Evolutionary conservation across 176 grass and related monocot genomes (phyloP).

Genomic region (Puya raimondii): DNA sequence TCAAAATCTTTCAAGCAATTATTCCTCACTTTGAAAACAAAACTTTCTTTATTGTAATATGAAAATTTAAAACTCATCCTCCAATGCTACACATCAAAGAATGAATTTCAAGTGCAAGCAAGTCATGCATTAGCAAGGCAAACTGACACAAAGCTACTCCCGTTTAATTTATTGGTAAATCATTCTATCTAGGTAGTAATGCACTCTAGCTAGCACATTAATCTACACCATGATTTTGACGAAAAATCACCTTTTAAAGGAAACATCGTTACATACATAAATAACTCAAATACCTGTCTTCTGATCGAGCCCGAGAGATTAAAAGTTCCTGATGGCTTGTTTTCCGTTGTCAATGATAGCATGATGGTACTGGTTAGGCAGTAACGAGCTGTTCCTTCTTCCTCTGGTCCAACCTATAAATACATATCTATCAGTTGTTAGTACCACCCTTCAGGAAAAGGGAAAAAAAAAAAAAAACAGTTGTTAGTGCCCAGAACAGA

Average conservation of each 20-base stretch:
- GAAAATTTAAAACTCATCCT: no score
- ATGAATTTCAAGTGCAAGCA: no score
- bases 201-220: no score
- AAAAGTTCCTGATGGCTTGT: slow-evolving; percentile 80
- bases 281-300: slow-evolving; percentile 55
- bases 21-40: no score
- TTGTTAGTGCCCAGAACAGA: not conserved
- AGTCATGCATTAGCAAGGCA: no score
- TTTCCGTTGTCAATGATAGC: slow-evolving; percentile 77
- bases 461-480: not conserved
- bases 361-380: slow-evolving; percentile 96
- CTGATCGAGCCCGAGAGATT: slow-evolving; percentile 91
- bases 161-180: no score
- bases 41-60: no score
- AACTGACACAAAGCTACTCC: no score
- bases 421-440: not conserved
- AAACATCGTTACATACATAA: not conserved
- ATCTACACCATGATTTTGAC: not conserved
- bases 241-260: not conserved
- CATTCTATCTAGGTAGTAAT: no score
- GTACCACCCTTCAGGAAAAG: no score
- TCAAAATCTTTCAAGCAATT: no score
- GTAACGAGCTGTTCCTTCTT: slow-evolving; percentile 68
- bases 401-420: slow-evolving; percentile 56
- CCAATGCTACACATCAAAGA: no score